phyloP scores from a whole-genome alignment of 805 yeast species.

The Cyberlindnera suaveolens region DNA sequence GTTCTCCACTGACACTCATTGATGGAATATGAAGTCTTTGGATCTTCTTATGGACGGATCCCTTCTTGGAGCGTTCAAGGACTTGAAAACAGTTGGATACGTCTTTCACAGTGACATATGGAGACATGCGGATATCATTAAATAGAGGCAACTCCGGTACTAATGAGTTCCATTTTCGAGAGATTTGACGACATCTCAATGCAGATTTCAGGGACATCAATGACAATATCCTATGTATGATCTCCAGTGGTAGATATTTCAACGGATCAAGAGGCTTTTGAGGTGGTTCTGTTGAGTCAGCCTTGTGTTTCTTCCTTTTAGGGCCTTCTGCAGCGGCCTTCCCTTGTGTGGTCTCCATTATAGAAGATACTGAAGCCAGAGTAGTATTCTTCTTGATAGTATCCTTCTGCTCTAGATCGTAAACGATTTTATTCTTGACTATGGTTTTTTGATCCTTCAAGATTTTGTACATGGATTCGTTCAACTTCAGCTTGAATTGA shows the following conservation, averaged over 20 bases:
- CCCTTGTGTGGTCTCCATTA: not conserved
- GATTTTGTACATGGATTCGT: constrained; percentile 7
- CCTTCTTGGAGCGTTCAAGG: constrained; percentile 7
- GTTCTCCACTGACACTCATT: constrained; percentile 17
- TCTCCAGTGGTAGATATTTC: constrained; percentile 7
- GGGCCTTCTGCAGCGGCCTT: not conserved
- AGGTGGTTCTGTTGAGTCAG: too few relatives aligned
- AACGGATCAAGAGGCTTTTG: constrained; percentile 5
- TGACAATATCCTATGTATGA: constrained; percentile 3
- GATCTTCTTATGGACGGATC: constrained; percentile 4
- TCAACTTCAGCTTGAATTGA: constrained; percentile 10
- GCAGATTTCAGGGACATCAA: constrained; percentile 2
- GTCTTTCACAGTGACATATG: constrained; percentile 11
- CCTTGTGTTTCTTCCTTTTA: not conserved
- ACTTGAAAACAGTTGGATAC: constrained; percentile 13
- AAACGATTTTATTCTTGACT: not conserved
- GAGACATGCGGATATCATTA: constrained; percentile 8
- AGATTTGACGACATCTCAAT: constrained; percentile 10
- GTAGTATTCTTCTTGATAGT: not conserved
- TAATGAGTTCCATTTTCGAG: constrained; percentile 12
- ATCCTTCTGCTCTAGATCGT: not conserved
- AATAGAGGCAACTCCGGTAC: constrained; percentile 12
- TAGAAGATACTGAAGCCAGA: too few relatives aligned
- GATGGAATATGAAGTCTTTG: constrained; percentile 10
- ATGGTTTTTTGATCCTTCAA: constrained; percentile 6